Percentiles rank a stretch among this genome's conserved stretches.
phyloP scores from a whole-genome alignment of 1,284 basidiomycete genomes.

The Ceratobasidium sp. region DNA sequence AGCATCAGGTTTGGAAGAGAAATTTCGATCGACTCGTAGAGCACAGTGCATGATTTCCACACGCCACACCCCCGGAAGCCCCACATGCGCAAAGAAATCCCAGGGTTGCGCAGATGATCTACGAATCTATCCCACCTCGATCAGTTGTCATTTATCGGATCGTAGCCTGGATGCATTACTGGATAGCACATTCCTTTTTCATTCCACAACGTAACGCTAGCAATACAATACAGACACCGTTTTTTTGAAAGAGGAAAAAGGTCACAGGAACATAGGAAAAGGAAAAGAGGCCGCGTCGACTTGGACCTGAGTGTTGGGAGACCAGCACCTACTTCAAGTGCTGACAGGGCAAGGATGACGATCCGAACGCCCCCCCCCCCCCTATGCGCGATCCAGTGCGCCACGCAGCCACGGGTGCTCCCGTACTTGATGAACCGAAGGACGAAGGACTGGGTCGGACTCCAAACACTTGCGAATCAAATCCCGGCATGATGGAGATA shows the following conservation, averaged over 20 bases:
- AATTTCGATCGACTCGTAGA: conserved; percentile 35
- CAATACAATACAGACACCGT: neutral
- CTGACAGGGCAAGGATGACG: too few species aligned
- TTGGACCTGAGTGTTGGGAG: neutral
- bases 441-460: conserved; percentile 69
- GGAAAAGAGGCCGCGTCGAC: neutral
- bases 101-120: conserved; percentile 1
- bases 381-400: conserved; percentile 22
- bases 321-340: neutral
- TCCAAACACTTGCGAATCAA: conserved; percentile 79
- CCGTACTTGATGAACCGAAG: conserved; percentile 70
- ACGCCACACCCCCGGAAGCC: neutral
- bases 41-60: conserved; percentile 19
- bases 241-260: conserved; percentile 12
- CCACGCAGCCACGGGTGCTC: conserved; percentile 24
- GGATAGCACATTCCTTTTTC: conserved; percentile 16
- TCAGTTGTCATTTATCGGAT: neutral
- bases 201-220: conserved; percentile 5
- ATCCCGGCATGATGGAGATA: conserved; percentile 53
- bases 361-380: too few species aligned
- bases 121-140: neutral
- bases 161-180: neutral
- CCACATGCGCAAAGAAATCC: neutral
- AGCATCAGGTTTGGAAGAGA: conserved; percentile 42
- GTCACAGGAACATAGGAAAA: neutral